These are phyloP conservation scores for Colletotrichum godetiae DNA, from an alignment of 2,329 filamentous ascomycete species.

Conservation along the genomic window DNA sequence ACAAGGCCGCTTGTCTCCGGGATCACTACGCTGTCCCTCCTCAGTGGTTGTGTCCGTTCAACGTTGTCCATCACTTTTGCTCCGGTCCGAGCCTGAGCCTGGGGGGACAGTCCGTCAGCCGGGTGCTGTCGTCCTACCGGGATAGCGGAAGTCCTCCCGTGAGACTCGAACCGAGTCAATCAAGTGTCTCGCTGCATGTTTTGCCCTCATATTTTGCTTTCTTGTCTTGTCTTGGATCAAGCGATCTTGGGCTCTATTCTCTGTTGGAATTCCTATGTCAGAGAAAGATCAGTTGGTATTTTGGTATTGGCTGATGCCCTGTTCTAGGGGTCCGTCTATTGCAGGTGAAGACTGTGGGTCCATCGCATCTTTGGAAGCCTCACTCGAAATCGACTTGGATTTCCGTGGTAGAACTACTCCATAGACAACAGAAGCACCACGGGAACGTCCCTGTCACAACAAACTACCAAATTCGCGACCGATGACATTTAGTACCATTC, in stretches of 20 bases:
- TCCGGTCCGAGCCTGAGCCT: conserved; percentile 9
- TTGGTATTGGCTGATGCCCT: not conserved
- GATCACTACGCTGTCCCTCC: not conserved
- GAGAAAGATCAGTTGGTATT: no score
- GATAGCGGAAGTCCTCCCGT: not conserved
- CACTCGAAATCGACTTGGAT: not conserved
- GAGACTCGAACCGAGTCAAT: conserved; percentile 15
- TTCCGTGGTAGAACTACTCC: not conserved
- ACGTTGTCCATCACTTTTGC: not conserved
- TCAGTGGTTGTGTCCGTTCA: not conserved
- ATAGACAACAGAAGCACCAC: not conserved
- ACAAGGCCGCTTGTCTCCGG: not conserved
- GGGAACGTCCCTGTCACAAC: not conserved
- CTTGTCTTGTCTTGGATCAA: not conserved
- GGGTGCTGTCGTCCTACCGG: not conserved
- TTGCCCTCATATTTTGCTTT: conserved; percentile 4
- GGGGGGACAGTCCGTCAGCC: not conserved
- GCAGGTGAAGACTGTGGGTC: not conserved
- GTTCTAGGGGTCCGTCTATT: not conserved
- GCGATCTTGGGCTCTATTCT: not conserved
- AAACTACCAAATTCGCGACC: not conserved
- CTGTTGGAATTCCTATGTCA: no score
- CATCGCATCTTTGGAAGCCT: not conserved
- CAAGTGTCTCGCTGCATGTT: conserved; percentile 24
- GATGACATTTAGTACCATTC: not conserved